phyloP scores from a whole-genome alignment of 75 land plant species.

The Selaginella tamariscina region DNA sequence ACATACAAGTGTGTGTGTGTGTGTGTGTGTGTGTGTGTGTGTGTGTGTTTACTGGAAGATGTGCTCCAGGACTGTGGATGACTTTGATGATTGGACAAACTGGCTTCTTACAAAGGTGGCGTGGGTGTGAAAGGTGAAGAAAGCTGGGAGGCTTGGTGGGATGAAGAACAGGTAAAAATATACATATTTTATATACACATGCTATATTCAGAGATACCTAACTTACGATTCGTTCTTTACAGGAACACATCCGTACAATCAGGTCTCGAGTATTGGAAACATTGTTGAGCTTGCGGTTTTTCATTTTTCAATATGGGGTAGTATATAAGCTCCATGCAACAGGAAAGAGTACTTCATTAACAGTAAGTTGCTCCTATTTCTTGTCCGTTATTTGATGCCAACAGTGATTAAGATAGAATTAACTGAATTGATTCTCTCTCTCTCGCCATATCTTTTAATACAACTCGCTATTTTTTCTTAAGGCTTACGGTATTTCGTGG shows the following conservation, averaged over 20 bases:
- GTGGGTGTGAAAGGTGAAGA: constrained; percentile 81
- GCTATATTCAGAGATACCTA: not conserved
- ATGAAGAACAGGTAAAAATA: constrained; percentile 78
- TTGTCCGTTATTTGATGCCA: not conserved
- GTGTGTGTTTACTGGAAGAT: no score
- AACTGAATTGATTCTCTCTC: not conserved
- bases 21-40: no score
- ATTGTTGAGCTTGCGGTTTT: constrained; percentile 9
- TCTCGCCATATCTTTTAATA: not conserved
- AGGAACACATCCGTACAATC: not conserved
- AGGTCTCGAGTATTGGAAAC: constrained; percentile 4
- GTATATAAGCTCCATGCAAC: constrained; percentile 20
- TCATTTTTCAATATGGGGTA: not conserved
- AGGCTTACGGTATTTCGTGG: constrained; percentile 89
- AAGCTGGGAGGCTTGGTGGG: constrained; percentile 99
- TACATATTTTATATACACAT: not conserved
- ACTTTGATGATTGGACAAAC: constrained; percentile 95
- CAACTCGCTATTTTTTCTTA: not conserved
- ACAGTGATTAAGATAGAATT: not conserved
- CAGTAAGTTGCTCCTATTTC: constrained; percentile 31
- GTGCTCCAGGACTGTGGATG: constrained; percentile 89
- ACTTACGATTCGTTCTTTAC: not conserved
- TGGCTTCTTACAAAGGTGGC: constrained; percentile 97
- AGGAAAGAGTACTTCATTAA: constrained; percentile 24
- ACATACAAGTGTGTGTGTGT: no score